These are phyloP conservation scores for Cercospora brassicicola DNA, from an alignment of 2,329 filamentous ascomycete genomes.

Conservation along the genomic window DNA sequence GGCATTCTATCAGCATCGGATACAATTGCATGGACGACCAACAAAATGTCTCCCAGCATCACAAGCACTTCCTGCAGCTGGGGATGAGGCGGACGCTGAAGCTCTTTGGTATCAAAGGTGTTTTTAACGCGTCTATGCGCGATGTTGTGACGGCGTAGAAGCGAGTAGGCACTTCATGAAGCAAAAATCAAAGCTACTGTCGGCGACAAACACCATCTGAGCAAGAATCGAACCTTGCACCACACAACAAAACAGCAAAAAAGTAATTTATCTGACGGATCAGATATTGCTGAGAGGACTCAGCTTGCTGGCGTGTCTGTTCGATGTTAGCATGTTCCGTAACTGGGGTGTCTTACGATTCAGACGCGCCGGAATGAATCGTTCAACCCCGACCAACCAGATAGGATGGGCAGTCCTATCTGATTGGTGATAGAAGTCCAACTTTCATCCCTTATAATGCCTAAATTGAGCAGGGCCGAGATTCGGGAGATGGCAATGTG, in stretches of 20 bases:
- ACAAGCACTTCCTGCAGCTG: not conserved
- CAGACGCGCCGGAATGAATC: not conserved
- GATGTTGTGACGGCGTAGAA: not conserved
- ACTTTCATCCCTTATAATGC: not conserved
- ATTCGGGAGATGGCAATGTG: not conserved
- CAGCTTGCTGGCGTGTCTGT: not conserved
- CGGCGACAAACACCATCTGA: not conserved
- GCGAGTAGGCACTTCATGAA: not conserved
- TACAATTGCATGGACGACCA: not conserved
- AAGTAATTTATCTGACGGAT: not conserved
- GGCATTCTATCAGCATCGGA: not conserved
- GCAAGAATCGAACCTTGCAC: not conserved
- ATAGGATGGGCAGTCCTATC: not conserved
- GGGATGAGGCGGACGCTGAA: not conserved
- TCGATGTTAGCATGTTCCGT: not conserved
- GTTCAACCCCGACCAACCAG: not conserved
- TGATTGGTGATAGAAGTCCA: not conserved
- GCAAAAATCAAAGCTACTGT: not conserved
- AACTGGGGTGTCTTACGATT: not conserved
- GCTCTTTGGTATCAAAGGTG: not conserved
- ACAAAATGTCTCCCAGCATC: not conserved
- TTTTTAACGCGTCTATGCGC: not conserved
- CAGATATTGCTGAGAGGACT: not conserved
- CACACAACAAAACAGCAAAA: not conserved
- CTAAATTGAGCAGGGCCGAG: not conserved